These are phyloP conservation scores for Venturia nashicola DNA, from an alignment of 2,329 filamentous ascomycete species.

Conservation along the genomic window DNA sequence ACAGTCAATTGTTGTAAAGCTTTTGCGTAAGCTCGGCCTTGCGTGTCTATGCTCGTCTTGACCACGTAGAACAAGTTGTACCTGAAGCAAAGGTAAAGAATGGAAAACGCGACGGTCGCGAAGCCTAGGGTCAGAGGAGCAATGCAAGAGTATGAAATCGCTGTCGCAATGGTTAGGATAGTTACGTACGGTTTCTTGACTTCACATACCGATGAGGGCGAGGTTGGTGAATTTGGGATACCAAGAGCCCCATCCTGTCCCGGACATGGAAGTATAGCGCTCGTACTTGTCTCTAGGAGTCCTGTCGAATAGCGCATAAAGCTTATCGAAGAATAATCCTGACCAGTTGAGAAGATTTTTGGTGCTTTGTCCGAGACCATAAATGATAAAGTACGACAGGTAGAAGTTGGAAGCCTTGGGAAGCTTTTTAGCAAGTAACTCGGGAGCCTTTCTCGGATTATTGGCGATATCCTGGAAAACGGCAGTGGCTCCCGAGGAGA, in stretches of 20 bases:
- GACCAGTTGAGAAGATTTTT: conserved; percentile 63
- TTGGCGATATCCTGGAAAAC: conserved; percentile 51
- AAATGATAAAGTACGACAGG: conserved; percentile 86
- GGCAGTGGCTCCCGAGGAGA: conserved; percentile 68
- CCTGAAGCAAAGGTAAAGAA: conserved; percentile 10
- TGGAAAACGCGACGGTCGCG: conserved; percentile 8
- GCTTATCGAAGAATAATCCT: conserved; percentile 53
- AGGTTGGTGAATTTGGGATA: conserved; percentile 30
- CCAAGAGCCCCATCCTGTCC: conserved; percentile 28
- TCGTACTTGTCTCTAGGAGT: conserved; percentile 46
- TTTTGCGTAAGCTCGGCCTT: conserved; percentile 9
- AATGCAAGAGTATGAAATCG: conserved; percentile 12
- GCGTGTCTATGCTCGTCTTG: conserved; percentile 10
- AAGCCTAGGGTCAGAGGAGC: conserved; percentile 12
- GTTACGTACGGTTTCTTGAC: background rate
- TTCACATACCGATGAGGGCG: conserved; percentile 32
- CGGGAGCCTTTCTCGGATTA: conserved; percentile 49
- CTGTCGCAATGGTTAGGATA: background rate
- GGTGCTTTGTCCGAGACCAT: conserved; percentile 71
- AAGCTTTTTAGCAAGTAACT: conserved; percentile 58
- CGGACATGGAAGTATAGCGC: conserved; percentile 20
- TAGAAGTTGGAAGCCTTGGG: conserved; percentile 89
- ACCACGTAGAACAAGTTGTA: conserved; percentile 12
- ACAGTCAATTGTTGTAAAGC: conserved; percentile 11
- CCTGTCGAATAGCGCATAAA: conserved; percentile 63